A percentile compares a stretch with the other conserved stretches of the same genome.
Conservation (phyloP, 305 asterid species). For the Plantago coronopus region DNA sequence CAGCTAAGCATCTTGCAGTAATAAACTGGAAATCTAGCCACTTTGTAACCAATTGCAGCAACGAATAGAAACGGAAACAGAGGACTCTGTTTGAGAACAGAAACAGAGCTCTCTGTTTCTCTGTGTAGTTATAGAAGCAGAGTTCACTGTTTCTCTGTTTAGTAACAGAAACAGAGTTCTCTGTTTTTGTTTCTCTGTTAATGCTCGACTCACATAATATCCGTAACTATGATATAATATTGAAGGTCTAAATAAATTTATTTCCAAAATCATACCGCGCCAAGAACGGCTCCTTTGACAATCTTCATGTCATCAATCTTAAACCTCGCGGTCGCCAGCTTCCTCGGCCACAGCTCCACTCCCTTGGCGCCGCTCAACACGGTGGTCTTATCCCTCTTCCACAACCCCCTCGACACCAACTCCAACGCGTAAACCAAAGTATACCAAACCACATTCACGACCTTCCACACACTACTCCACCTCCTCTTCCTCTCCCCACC, state of each 20-base stretch:
- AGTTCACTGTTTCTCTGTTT: too few relatives aligned
- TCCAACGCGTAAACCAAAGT: constrained; percentile 43
- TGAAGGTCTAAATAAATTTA: background rate
- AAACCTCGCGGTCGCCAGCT: constrained; percentile 64
- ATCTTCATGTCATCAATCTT: constrained; percentile 65
- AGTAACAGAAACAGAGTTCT: too few relatives aligned
- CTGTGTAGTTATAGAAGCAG: too few relatives aligned
- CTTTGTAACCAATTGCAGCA: too few relatives aligned
- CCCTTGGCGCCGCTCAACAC: constrained; percentile 71
- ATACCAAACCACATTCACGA: constrained; percentile 44
- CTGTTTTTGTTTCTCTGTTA: too few relatives aligned
- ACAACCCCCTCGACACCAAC: constrained; percentile 42
- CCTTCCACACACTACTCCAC: constrained; percentile 33
- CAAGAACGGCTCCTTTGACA: constrained; percentile 57
- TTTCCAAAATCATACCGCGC: constrained; percentile 39
- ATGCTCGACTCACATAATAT: too few relatives aligned
- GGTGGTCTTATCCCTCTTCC: constrained; percentile 57
- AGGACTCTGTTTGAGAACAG: too few relatives aligned
- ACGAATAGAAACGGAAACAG: too few relatives aligned
- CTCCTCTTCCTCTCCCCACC: constrained; percentile 8
- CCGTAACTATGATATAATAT: background rate
- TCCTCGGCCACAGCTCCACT: constrained; percentile 84
- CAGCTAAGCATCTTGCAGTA: too few relatives aligned
- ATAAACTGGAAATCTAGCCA: too few relatives aligned
- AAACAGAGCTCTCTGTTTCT: too few relatives aligned